Evolutionary conservation across 139 green algal genomes (phyloP), one percentile per base, ranked within the genome.

Genomic region (Volvox reticuliferus): DNA sequence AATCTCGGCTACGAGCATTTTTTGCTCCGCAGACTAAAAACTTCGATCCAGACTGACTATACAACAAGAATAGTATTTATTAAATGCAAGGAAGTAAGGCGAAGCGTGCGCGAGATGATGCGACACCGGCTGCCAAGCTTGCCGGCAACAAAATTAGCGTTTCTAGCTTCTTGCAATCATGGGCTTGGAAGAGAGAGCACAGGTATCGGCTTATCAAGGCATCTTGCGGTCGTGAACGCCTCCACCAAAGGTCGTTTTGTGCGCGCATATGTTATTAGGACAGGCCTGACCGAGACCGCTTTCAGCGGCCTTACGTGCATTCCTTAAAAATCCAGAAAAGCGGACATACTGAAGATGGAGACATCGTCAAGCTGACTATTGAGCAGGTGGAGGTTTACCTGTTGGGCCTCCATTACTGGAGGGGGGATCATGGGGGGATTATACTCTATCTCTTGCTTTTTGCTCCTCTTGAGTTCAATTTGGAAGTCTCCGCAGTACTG

Each of bases 101-200:
- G 14, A 82, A 82, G 76, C 76, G 76, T 30, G 30, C 30, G 19
- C 76, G 76, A 61, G 18, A 1, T 35, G 28, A 61, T 30, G 6
- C 76, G 76, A 17, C 76, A 35, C 30, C 76, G 76, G 32, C 76
- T 82, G 33, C 13, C 12, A 0, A 82, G 76, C 32, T 20, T 62
- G n/a, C 73, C 18, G 73, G 37, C 26, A 61, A 61, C 16, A 1
- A 55, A 24, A 2, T 55, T n/a, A 79, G 32, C 17, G 79, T 88
- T 16, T 68, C 32, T 33, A 79, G 67, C 26, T 93, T 93, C 36
- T 81, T 91, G 28, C 32, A 73, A 24, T 71, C 90, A 2, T 97
- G 95, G 95, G 90, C 94, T 1, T 97, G 95, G 95, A 97, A 96
- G 83, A 82, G 94, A 5, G 94, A 97, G 63, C 95, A 96, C 91